These are phyloP conservation scores for Monascus ruber DNA, from an alignment of 2,329 filamentous ascomycete genomes.

Conservation along the genomic window DNA sequence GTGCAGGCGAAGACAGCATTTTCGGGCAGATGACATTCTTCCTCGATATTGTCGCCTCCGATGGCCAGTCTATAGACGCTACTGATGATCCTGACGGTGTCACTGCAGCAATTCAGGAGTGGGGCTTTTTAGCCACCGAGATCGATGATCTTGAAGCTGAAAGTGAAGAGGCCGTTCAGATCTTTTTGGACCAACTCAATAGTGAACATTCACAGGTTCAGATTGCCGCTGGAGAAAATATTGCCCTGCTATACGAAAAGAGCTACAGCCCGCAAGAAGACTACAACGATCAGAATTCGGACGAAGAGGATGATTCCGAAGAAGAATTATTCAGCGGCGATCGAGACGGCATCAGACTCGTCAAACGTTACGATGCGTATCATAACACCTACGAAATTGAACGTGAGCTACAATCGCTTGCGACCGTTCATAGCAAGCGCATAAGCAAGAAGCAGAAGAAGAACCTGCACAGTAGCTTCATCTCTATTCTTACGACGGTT, in stretches of 20 bases:
- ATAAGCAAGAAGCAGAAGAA: slow-evolving; percentile 58
- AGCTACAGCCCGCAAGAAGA: slow-evolving; percentile 49
- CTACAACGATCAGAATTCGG: slow-evolving; percentile 43
- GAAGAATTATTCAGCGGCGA: slow-evolving; percentile 26
- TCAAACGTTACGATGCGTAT: slow-evolving; percentile 59
- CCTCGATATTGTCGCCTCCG: slow-evolving; percentile 66
- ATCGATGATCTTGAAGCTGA: slow-evolving; percentile 62
- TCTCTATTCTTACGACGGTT: slow-evolving; percentile 54
- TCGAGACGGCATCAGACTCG: slow-evolving; percentile 29
- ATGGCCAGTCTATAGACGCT: slow-evolving; percentile 62
- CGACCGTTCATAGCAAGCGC: slow-evolving; percentile 48
- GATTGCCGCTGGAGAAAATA: slow-evolving; percentile 65
- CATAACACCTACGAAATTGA: slow-evolving; percentile 52
- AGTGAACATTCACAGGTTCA: slow-evolving; percentile 62
- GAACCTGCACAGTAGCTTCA: slow-evolving; percentile 53
- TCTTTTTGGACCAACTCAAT: slow-evolving; percentile 76
- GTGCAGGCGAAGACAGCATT: slow-evolving; percentile 56
- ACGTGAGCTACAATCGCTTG: slow-evolving; percentile 47
- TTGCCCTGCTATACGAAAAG: slow-evolving; percentile 73
- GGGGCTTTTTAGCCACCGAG: slow-evolving; percentile 69
- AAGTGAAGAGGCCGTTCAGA: slow-evolving; percentile 62
- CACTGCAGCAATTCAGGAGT: slow-evolving; percentile 61
- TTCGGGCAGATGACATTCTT: slow-evolving; percentile 64
- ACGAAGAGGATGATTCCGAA: slow-evolving; percentile 31
- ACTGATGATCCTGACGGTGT: slow-evolving; percentile 61